Evolutionary conservation across 495 filamentous ascomycete species (phyloP).

Genomic region (Talaromyces stipitatus): DNA sequence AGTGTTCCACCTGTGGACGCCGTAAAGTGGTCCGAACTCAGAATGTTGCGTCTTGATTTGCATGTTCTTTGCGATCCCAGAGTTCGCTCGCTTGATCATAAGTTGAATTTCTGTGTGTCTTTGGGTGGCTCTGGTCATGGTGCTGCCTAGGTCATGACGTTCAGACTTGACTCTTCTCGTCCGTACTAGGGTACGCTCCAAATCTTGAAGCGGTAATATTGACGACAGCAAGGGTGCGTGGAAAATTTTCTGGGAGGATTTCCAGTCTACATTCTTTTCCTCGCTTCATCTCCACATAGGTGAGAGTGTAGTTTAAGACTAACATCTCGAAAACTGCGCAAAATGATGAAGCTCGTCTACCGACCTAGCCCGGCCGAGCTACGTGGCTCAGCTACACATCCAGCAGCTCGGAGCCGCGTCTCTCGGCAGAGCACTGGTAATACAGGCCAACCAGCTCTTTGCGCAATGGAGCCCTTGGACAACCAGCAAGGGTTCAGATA

Average conservation of each 20-base stretch:
- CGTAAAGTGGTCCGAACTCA: too few relatives aligned
- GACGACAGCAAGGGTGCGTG: neutral
- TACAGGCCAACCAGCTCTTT: neutral
- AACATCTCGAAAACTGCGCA: neutral
- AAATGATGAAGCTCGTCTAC: neutral
- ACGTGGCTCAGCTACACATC: neutral
- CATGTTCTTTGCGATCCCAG: neutral
- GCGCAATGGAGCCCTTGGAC: neutral
- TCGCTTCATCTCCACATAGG: neutral
- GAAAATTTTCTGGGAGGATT: neutral
- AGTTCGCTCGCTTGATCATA: neutral
- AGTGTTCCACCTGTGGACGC: too few relatives aligned
- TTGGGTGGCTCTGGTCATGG: neutral
- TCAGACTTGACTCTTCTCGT: neutral
- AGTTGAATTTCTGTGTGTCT: neutral
- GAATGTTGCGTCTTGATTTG: too few relatives aligned
- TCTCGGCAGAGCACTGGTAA: neutral
- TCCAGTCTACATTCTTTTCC: too few relatives aligned
- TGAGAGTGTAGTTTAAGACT: neutral
- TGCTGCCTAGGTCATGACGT: neutral
- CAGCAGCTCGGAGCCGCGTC: neutral
- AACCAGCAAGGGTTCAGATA: neutral
- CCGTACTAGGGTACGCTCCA: neutral
- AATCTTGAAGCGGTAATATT: slow-evolving; percentile 2
- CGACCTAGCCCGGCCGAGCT: neutral